Evolutionary conservation across 1,284 basidiomycete genomes (phyloP).

Genomic region (Ganoderma lingzhi): DNA sequence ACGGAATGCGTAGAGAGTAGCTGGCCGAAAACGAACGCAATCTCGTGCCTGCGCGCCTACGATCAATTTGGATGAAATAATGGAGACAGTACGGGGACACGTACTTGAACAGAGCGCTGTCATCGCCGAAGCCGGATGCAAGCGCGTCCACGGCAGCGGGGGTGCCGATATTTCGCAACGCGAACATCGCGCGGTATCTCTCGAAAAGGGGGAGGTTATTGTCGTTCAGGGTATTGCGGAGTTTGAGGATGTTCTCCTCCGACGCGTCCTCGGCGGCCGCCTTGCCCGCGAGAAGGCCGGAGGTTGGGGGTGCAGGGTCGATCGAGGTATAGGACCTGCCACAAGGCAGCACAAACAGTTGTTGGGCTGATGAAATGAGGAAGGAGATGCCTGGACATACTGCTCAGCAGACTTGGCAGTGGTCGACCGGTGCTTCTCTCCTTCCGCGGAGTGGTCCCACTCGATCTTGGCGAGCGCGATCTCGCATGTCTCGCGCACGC

Average conservation of each 20-base stretch:
- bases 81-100: constrained; percentile 33
- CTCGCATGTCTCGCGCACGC: constrained; percentile 97
- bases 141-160: constrained; percentile 88
- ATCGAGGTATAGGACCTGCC: constrained; percentile 84
- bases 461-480: constrained; percentile 96
- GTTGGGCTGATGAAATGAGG: background rate
- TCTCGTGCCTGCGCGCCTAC: constrained; percentile 83
- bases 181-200: constrained; percentile 98
- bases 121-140: constrained; percentile 88
- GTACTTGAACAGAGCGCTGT: constrained; percentile 92
- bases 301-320: constrained; percentile 92
- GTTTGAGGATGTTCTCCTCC: constrained; percentile 57
- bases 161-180: constrained; percentile 90
- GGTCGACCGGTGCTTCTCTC: constrained; percentile 52
- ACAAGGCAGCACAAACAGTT: background rate
- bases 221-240: constrained; percentile 77
- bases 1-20: constrained; percentile 91
- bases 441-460: constrained; percentile 88
- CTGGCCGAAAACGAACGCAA: constrained; percentile 98
- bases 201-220: constrained; percentile 83
- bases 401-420: constrained; percentile 44
- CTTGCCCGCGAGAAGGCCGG: constrained; percentile 61
- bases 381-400: constrained; percentile 34
- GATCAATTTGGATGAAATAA: background rate
- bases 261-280: constrained; percentile 58